These are phyloP conservation scores for Lactarius indigo DNA, from an alignment of 768 basidiomycete genomes.

Conservation along the genomic window DNA sequence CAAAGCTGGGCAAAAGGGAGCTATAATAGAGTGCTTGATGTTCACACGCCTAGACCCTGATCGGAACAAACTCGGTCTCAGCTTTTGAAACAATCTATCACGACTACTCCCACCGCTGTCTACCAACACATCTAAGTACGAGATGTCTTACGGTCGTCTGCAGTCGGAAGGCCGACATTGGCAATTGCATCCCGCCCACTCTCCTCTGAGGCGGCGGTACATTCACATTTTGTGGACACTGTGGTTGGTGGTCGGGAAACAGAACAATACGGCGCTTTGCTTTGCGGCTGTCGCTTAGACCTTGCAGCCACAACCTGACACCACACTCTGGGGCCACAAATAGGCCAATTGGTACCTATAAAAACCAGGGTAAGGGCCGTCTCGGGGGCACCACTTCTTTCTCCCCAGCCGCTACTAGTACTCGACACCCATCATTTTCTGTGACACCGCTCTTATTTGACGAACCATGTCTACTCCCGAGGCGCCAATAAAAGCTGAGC, in stretches of 20 bases:
- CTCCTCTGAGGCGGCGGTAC: too few species aligned
- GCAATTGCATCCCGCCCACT: too few species aligned
- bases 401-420: not conserved
- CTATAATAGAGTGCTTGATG: too few species aligned
- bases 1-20: too few species aligned
- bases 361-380: not conserved
- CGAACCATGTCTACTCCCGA: slow-evolving; percentile 1
- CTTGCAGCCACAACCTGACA: not conserved
- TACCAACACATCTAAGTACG: too few species aligned
- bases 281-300: not conserved
- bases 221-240: not conserved
- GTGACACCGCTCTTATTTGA: not conserved
- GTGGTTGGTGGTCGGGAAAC: not conserved
- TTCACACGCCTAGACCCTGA: too few species aligned
- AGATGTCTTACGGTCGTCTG: too few species aligned
- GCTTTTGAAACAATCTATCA: too few species aligned
- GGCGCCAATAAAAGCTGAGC: not conserved
- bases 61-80: too few species aligned
- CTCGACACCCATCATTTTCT: not conserved
- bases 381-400: not conserved
- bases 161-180: too few species aligned
- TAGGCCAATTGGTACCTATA: not conserved
- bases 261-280: not conserved
- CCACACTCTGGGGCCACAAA: not conserved
- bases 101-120: too few species aligned